A percentile compares a stretch with the other conserved stretches of the same genome.
These are phyloP conservation scores for Coleophoma eucalyptorum DNA, from an alignment of 2,329 filamentous ascomycete genomes.

Conservation along the genomic window DNA sequence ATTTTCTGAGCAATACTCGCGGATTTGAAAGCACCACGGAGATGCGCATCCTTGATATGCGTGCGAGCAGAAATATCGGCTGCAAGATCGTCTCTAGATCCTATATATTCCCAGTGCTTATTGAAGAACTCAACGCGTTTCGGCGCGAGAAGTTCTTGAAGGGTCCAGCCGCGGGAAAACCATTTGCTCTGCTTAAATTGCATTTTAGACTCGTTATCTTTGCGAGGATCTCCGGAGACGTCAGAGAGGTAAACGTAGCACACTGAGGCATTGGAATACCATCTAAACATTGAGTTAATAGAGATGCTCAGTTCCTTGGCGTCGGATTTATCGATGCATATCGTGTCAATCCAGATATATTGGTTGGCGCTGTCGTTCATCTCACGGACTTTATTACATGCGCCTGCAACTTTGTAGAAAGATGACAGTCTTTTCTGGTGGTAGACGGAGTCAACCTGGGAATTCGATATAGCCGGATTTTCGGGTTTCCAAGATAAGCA, in stretches of 20 bases:
- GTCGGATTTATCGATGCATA: constrained; percentile 7
- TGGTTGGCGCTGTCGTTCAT: background rate
- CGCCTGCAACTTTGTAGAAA: too few species aligned
- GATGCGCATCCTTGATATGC: background rate
- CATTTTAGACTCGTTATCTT: constrained; percentile 1
- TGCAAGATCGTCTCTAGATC: constrained; percentile 11
- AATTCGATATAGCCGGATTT: background rate
- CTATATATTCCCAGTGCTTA: constrained; percentile 12
- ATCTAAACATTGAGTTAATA: constrained; percentile 7
- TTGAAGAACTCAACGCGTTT: constrained; percentile 17
- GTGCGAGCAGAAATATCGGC: background rate
- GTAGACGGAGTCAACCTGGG: too few species aligned
- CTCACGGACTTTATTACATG: too few species aligned
- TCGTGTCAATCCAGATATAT: constrained; percentile 6
- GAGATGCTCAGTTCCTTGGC: constrained; percentile 2
- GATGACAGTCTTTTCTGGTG: too few species aligned
- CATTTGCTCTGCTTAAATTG: background rate
- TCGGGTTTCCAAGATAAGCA: background rate
- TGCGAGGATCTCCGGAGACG: background rate
- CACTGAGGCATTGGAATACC: constrained; percentile 3
- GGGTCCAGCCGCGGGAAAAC: too few species aligned
- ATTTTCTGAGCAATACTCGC: constrained; percentile 26
- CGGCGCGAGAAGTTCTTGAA: constrained; percentile 4
- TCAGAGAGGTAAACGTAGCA: constrained; percentile 8
- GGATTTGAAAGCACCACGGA: background rate